Evolutionary conservation across 192 early-diverging fungal genomes (phyloP).

Genomic region (Coemansia aciculifera): DNA sequence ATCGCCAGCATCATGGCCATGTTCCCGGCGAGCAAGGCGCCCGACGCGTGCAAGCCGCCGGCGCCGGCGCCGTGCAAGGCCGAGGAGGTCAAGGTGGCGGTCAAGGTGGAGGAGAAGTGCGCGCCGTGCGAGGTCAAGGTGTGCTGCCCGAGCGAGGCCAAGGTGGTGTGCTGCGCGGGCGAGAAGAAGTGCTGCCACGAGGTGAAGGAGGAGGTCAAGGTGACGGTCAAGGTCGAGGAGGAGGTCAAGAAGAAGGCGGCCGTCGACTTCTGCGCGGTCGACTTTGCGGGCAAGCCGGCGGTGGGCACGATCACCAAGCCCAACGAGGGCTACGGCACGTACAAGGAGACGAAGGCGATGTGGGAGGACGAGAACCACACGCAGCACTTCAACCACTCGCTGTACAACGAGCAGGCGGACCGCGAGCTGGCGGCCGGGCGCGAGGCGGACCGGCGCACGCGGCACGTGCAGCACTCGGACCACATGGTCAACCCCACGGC

Average conservation of each 20-base stretch:
- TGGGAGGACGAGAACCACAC: slow-evolving; percentile 60
- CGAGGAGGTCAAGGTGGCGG: slow-evolving; percentile 47
- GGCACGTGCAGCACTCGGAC: slow-evolving; percentile 56
- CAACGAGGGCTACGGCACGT: slow-evolving; percentile 57
- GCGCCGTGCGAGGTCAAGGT: slow-evolving; percentile 15
- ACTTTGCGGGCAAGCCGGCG: slow-evolving; percentile 47
- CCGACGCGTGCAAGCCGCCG: slow-evolving; percentile 36
- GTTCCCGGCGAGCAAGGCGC: slow-evolving; percentile 53
- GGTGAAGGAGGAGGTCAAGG: slow-evolving; percentile 45
- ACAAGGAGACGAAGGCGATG: slow-evolving; percentile 58
- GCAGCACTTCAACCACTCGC: slow-evolving; percentile 58
- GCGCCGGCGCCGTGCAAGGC: slow-evolving; percentile 24
- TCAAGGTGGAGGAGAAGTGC: slow-evolving; percentile 50
- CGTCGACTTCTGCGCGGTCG: slow-evolving; percentile 46
- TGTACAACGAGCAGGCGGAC: slow-evolving; percentile 59
- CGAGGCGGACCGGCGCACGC: slow-evolving; percentile 50
- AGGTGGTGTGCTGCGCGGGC: slow-evolving; percentile 31
- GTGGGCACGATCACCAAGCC: slow-evolving; percentile 53
- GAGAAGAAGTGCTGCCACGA: slow-evolving; percentile 18
- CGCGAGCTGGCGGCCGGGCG: slow-evolving; percentile 43
- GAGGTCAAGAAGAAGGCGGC: slow-evolving; percentile 41
- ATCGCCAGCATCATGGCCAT: slow-evolving; percentile 51
- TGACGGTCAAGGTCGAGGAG: slow-evolving; percentile 45
- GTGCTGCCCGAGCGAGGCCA: slow-evolving; percentile 32
- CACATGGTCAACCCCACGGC: slow-evolving; percentile 54